phyloP scores from a whole-genome alignment of 1,139 yeast genomes.

The Spathaspora jeffriesii region DNA sequence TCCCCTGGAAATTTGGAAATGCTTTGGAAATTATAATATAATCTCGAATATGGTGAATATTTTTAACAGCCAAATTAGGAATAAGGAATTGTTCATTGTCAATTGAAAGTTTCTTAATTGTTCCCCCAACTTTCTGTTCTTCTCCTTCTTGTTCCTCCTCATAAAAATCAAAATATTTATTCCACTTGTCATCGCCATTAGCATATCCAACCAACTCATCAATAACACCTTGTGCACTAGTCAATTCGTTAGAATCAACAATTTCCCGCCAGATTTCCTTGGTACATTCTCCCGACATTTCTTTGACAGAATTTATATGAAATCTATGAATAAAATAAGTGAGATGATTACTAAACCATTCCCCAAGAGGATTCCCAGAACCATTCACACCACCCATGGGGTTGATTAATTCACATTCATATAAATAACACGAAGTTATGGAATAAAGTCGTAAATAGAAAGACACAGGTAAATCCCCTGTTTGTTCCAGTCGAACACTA shows the following conservation, averaged over 20 bases:
- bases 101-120: slow-evolving; percentile 33
- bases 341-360: slow-evolving; percentile 67
- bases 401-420: slow-evolving; percentile 82
- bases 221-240: slow-evolving; percentile 49
- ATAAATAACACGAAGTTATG: slow-evolving; percentile 66
- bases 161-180: slow-evolving; percentile 32
- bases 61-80: slow-evolving; percentile 38
- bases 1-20: slow-evolving; percentile 41
- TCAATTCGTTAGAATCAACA: slow-evolving; percentile 24
- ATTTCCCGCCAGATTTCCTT: slow-evolving; percentile 82
- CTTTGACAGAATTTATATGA: slow-evolving; percentile 52
- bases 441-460: slow-evolving; percentile 69
- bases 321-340: slow-evolving; percentile 58
- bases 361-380: slow-evolving; percentile 54
- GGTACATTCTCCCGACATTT: slow-evolving; percentile 53
- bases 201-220: slow-evolving; percentile 58
- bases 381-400: slow-evolving; percentile 67
- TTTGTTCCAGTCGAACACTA: slow-evolving; percentile 74
- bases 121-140: slow-evolving; percentile 1
- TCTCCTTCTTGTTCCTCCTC: slow-evolving; percentile 12
- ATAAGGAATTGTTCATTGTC: slow-evolving; percentile 40
- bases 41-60: slow-evolving; percentile 42
- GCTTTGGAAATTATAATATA: slow-evolving; percentile 50
- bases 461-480: slow-evolving; percentile 53
- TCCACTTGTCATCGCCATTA: slow-evolving; percentile 47